Base-by-base conservation (phyloP, 768 basidiomycete genomes). In the Pleurotus salmoneostramineus region DNA sequence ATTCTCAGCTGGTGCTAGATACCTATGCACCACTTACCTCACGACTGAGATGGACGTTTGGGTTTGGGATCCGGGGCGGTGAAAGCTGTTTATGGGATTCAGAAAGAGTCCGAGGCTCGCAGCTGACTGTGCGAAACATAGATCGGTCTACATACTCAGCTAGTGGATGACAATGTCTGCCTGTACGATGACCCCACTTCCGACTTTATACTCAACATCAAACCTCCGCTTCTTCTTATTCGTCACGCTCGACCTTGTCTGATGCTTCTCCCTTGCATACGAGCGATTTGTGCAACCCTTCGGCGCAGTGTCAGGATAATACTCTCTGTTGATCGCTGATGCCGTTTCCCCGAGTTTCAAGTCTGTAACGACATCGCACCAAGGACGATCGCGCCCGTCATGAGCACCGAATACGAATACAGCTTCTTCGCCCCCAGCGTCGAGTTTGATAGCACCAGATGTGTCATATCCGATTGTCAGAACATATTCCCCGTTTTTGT, bases 91-190 rank as follows among this genome's bases (percentile, higher is more conserved):
- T 1, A 27, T 27, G 21, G 21, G 21, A 27, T 27, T 27, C 1
- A 27, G 21, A 27, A 27, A 27, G 21, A 27, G 21, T 27, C 21
- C 21, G 21, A 27, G 21, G 21, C 21, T 3, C 21, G 21, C 21
- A 27, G 1, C 21, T 27, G 21, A 27, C 21, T 27, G 21, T 27
- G 21, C 21, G 21, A 27, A 27, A 27, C 21, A 27, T 1, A 27
- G 21, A 27, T 27, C 21, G 21, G 21, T 27, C 21, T 27, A 27
- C 21, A 27, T 27, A 27, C 21, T 27, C 37, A n/a, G 37, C 36
- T 15, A 51, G n/a, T 51, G 50, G 50, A 51, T 51, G 36, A 51
- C 14, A 31, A 51, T 51, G 36, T 51, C 36, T 6, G 50, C 50
- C 31, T 35, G 12, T 12, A 51, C 14, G 14, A 35, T 51, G 6